Evolutionary conservation across 2,329 filamentous ascomycete genomes (phyloP).

Genomic region (Penicillium sp.): DNA sequence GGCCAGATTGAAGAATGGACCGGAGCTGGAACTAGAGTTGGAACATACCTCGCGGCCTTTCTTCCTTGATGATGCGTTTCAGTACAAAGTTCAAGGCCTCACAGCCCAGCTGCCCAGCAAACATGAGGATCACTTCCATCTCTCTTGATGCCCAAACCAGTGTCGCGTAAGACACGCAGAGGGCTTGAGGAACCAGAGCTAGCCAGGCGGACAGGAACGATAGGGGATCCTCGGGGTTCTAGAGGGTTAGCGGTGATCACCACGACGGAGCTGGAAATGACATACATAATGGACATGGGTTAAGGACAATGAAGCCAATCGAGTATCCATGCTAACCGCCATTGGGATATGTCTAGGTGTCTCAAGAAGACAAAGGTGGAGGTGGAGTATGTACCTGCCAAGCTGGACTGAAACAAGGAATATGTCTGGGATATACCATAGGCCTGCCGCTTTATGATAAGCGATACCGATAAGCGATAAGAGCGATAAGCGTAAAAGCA

Average conservation of each 20-base stretch:
- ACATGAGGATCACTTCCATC: conserved; percentile 85
- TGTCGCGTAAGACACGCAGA: conserved; percentile 87
- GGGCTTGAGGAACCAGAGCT: conserved; percentile 87
- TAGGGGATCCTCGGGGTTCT: conserved; percentile 84
- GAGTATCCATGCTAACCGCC: conserved; percentile 41
- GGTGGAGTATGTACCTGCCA: no score
- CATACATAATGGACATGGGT: conserved; percentile 95
- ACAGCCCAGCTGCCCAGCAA: conserved; percentile 86
- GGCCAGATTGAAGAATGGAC: neutral
- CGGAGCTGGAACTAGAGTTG: neutral
- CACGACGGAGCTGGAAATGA: no score
- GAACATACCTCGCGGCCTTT: conserved; percentile 76
- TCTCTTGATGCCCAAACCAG: conserved; percentile 91
- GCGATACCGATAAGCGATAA: no score
- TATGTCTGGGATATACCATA: no score
- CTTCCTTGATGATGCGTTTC: conserved; percentile 90
- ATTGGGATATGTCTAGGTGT: neutral
- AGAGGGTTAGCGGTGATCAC: neutral
- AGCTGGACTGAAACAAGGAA: no score
- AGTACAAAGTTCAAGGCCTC: conserved; percentile 88
- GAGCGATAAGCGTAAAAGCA: neutral
- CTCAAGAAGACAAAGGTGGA: neutral
- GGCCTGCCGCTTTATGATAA: no score
- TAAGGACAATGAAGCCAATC: conserved; percentile 85
- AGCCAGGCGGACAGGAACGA: conserved; percentile 93